Evolutionary conservation across 1,139 yeast species (phyloP).

Genomic region (Candida sp.): DNA sequence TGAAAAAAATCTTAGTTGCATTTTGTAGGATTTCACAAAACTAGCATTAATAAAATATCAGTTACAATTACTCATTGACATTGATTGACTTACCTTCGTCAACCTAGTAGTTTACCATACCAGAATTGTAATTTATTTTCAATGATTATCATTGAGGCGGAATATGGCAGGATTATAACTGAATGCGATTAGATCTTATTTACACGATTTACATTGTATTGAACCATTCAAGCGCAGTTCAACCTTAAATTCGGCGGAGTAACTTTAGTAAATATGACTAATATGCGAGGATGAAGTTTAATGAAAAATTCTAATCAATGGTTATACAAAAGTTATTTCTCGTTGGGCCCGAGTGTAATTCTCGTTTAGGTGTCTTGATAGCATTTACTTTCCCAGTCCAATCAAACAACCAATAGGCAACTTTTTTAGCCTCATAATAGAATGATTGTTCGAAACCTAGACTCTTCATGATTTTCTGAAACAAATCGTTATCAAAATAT

Average conservation of each 20-base stretch:
- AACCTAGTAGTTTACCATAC: no score
- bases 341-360: conserved; percentile 47
- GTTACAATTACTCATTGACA: not conserved
- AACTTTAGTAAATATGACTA: not conserved
- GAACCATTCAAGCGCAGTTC: no score
- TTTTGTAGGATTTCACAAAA: no score
- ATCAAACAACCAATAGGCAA: conserved; percentile 73
- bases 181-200: not conserved
- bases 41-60: not conserved
- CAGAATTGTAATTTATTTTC: no score
- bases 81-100: no score
- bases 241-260: no score
- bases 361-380: conserved; percentile 33
- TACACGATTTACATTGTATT: not conserved
- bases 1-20: no score
- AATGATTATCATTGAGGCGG: no score
- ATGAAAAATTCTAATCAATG: conserved; percentile 3
- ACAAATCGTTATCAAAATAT: conserved; percentile 52
- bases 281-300: not conserved
- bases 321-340: conserved; percentile 65
- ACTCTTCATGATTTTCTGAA: conserved; percentile 45
- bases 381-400: conserved; percentile 34
- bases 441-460: conserved; percentile 55
- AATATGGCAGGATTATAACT: not conserved
- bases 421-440: conserved; percentile 62